phyloP scores from a whole-genome alignment of 2,329 filamentous ascomycete genomes.

The Trichoderma koningii region DNA sequence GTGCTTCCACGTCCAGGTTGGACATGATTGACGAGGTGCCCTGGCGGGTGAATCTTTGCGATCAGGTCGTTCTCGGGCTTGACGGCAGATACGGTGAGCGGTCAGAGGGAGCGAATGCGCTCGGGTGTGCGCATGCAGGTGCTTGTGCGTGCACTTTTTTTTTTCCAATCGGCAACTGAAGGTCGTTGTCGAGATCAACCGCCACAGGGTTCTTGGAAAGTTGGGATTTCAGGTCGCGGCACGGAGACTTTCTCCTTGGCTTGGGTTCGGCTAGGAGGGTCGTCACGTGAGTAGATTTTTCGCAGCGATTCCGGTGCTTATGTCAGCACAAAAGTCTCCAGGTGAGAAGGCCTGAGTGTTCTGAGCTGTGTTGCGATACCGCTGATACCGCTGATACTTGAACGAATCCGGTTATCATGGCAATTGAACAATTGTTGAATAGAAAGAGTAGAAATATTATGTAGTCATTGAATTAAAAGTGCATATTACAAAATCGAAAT shows the following conservation, averaged over 20 bases:
- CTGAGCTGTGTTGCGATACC: too few species aligned
- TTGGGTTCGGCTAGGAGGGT: neutral
- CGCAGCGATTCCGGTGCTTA: neutral
- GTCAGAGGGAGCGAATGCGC: too few species aligned
- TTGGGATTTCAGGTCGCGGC: constrained; percentile 17
- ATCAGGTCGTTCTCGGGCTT: neutral
- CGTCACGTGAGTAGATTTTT: constrained; percentile 13
- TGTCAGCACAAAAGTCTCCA: neutral
- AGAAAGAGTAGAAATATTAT: neutral
- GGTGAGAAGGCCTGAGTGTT: too few species aligned
- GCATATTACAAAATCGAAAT: neutral
- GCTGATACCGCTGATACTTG: too few species aligned
- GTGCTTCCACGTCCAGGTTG: constrained; percentile 76
- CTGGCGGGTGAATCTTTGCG: constrained; percentile 4
- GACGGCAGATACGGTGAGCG: neutral
- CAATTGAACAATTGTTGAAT: too few species aligned
- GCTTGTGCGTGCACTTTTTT: neutral
- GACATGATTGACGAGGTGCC: constrained; percentile 45
- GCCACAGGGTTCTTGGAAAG: neutral
- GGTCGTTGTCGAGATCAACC: constrained; percentile 3
- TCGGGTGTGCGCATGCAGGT: neutral
- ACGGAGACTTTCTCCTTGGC: constrained; percentile 20
- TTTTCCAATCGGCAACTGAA: neutral
- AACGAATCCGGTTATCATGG: too few species aligned
- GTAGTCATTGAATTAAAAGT: constrained; percentile 17